Base-by-base conservation (phyloP, 2,329 filamentous ascomycete genomes). In the Arthrobotrys musiformis region DNA sequence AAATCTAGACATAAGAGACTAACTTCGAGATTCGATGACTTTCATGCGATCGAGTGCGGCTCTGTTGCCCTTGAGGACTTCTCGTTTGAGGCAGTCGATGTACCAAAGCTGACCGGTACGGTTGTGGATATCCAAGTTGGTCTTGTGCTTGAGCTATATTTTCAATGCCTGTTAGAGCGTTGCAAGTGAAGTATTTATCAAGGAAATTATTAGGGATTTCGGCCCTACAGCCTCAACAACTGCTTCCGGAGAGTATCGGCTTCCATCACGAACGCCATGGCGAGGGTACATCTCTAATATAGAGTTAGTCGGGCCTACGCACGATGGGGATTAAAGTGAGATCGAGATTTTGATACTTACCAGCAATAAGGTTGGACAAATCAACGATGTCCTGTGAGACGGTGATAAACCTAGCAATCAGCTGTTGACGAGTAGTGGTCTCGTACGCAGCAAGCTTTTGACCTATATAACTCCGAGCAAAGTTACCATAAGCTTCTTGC, bases 91-190 rank as follows among this genome's bases (percentile, higher is more conserved):
- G 8, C 61, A 60, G 3, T 42, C 50, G 30, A 77, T n/a, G 52
- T 35, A 62, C 73, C 73, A 77, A 7, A 77, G 19, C 26, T 77
- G 66, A 26, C 60, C 62, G 13, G 60, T 61, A 2, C 28, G 48
- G 17, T 77, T 70, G 42, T 66, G 70, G 17, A 77, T 46, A 7
- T 70, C 66, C 4, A 54, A 19, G 6, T 54, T 22, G 9, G 37
- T 22, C n/a, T 67, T 77, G 17, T n/a, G 15, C 5, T 52, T 22
- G 50, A 70, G 52, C 73, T 77, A 15, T 48, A n/a, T 15, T 26
- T 15, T n/a, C 2, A 22, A 13, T 26, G 17, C 30, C 8, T 26
- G 8, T 48, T 26, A 52, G 48, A 52, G n/a, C 17, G n/a, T n/a
- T n/a, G n/a, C n/a, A n/a, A n/a, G n/a, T n/a, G n/a, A n/a, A n/a